Percentiles rank a stretch among this genome's conserved stretches.
Conservation (phyloP, 1,139 yeast species). For the Yamadazyma atmosphaerica region DNA sequence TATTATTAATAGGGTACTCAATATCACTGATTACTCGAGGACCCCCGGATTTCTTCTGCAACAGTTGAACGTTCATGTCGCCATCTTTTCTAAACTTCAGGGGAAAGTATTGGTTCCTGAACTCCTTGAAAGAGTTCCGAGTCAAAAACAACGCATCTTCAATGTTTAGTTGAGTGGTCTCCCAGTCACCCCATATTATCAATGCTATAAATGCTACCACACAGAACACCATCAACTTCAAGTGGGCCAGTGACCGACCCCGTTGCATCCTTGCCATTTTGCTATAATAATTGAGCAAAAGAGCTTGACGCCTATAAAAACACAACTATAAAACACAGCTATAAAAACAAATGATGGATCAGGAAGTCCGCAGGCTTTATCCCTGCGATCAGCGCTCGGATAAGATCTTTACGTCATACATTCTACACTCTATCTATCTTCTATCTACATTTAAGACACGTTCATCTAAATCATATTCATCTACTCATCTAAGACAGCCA, state of each 20-base stretch:
- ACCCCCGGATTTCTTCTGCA: background rate
- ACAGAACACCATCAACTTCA: constrained; percentile 16
- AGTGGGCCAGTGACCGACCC: constrained; percentile 14
- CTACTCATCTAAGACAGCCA: too few relatives aligned
- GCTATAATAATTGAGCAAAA: too few relatives aligned
- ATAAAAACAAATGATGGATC: too few relatives aligned
- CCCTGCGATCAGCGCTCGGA: too few relatives aligned
- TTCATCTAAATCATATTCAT: too few relatives aligned
- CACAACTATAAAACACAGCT: too few relatives aligned
- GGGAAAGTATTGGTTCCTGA: constrained; percentile 18
- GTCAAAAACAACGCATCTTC: constrained; percentile 30
- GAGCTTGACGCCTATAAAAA: too few relatives aligned
- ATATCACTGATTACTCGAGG: constrained; percentile 20
- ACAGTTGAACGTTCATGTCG: too few relatives aligned
- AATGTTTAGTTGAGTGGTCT: constrained; percentile 15
- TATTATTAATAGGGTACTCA: constrained; percentile 38
- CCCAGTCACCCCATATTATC: constrained; percentile 3
- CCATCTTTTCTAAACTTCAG: background rate
- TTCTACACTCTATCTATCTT: too few relatives aligned
- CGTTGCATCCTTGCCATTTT: constrained; percentile 2
- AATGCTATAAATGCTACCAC: constrained; percentile 12
- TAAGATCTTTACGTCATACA: too few relatives aligned
- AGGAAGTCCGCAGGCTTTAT: too few relatives aligned
- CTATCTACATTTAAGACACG: too few relatives aligned
- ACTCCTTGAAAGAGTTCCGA: constrained; percentile 26